phyloP scores from a whole-genome alignment of 352 stramenopile species.

The Pythium apleroticum region DNA sequence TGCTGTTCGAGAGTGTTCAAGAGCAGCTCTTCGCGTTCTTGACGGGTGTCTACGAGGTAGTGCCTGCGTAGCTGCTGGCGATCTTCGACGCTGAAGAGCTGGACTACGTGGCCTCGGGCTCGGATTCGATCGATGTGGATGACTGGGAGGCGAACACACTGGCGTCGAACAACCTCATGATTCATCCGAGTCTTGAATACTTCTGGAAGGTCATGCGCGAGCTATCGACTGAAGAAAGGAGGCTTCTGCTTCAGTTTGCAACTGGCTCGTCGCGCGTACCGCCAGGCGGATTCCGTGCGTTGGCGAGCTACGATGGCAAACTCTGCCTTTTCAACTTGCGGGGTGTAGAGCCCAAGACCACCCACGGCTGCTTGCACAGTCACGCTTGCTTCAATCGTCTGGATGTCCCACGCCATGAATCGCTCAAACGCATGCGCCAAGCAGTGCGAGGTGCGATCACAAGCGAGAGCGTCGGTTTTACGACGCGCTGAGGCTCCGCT shows the following conservation, averaged over 20 bases:
- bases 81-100: conserved; percentile 94
- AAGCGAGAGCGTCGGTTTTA: conserved; percentile 6
- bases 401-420: conserved; percentile 90
- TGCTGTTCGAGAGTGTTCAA: conserved; percentile 80
- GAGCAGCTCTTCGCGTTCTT: conserved; percentile 67
- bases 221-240: conserved; percentile 21
- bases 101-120: conserved; percentile 89
- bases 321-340: conserved; percentile 25
- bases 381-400: conserved; percentile 88
- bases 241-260: conserved; percentile 38
- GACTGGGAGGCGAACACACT: conserved; percentile 87
- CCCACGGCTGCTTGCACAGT: too few species aligned
- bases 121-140: conserved; percentile 88
- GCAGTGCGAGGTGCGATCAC: too few species aligned
- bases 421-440: too few species aligned
- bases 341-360: too few species aligned
- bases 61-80: conserved; percentile 83
- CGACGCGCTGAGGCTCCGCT: background rate
- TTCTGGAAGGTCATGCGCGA: conserved; percentile 56
- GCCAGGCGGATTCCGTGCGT: conserved; percentile 25
- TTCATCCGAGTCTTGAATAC: conserved; percentile 4
- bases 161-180: conserved; percentile 1
- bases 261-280: conserved; percentile 41
- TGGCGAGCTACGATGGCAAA: conserved; percentile 28
- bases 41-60: conserved; percentile 91